phyloP scores from a whole-genome alignment of 2,329 filamentous ascomycete species.

The Paraconiothyrium sp. region DNA sequence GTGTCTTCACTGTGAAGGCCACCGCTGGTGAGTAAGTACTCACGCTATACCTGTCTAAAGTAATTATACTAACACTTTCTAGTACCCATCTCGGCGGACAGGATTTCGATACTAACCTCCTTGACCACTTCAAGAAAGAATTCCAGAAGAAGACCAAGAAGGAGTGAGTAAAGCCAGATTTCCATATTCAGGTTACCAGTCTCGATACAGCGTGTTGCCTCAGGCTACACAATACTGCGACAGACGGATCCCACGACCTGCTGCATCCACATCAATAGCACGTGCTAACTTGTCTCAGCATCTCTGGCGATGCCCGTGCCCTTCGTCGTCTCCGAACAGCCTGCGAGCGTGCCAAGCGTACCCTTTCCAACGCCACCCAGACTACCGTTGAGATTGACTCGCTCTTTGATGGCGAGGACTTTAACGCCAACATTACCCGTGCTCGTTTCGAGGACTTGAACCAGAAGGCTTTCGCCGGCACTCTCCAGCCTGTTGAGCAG shows the following conservation, averaged over 20 bases:
- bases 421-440: conserved; percentile 96
- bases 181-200: not conserved
- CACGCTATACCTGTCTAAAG: too few relatives aligned
- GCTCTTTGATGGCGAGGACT: conserved; percentile 97
- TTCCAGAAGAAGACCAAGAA: conserved; percentile 77
- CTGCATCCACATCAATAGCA: not conserved
- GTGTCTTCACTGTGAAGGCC: conserved; percentile 99
- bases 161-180: conserved; percentile 13
- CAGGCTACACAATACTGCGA: not conserved
- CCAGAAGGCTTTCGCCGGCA: conserved; percentile 92
- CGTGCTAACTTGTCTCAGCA: conserved; percentile 55
- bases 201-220: not conserved
- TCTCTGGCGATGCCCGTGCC: conserved; percentile 86
- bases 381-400: conserved; percentile 99
- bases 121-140: conserved; percentile 97
- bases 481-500: conserved; percentile 93
- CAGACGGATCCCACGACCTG: not conserved
- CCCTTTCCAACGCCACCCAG: conserved; percentile 95
- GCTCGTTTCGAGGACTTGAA: conserved; percentile 99
- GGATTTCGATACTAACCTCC: conserved; percentile 95
- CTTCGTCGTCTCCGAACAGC: conserved; percentile 95
- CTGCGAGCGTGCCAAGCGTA: conserved; percentile 99
- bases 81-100: conserved; percentile 53
- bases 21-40: conserved; percentile 79
- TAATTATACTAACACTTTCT: too few relatives aligned